A percentile compares a stretch with the other conserved stretches of the same genome.
These are phyloP conservation scores for Inonotus obliquus DNA, from an alignment of 1,284 basidiomycete species.

Conservation along the genomic window DNA sequence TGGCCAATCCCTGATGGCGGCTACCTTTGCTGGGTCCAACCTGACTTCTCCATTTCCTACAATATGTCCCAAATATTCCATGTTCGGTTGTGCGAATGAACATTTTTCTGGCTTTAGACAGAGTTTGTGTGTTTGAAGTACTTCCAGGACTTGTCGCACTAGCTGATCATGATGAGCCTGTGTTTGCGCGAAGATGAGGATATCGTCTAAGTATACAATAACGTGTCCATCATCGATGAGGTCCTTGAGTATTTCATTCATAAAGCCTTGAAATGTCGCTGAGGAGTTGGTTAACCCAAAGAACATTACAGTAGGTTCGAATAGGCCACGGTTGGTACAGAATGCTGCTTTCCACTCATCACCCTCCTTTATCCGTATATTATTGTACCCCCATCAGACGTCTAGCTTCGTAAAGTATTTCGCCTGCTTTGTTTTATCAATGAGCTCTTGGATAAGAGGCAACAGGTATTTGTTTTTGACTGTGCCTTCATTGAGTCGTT, in stretches of 20 bases:
- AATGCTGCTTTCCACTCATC: not conserved
- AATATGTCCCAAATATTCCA: not conserved
- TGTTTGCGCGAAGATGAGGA: not conserved
- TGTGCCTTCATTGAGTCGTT: conserved; percentile 32
- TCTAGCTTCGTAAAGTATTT: conserved; percentile 35
- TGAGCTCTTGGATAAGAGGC: conserved; percentile 32
- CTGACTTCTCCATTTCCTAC: not conserved
- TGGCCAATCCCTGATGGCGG: not conserved
- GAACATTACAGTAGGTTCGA: not conserved
- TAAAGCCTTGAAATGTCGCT: not conserved
- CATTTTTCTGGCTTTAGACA: not conserved
- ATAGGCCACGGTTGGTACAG: not conserved
- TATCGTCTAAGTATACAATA: not conserved
- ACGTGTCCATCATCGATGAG: not conserved
- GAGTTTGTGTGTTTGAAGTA: not conserved
- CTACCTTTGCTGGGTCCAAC: not conserved
- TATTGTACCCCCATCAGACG: conserved; percentile 30
- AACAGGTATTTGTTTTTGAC: conserved; percentile 34
- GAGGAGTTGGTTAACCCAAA: not conserved
- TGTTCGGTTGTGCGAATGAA: not conserved
- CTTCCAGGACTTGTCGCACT: not conserved
- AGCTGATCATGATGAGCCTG: not conserved
- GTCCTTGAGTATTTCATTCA: not conserved
- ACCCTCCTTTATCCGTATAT: not conserved
- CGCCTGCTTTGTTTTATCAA: conserved; percentile 28